phyloP scores from a whole-genome alignment of 2,329 filamentous ascomycete species.

The Fusarium sp. region DNA sequence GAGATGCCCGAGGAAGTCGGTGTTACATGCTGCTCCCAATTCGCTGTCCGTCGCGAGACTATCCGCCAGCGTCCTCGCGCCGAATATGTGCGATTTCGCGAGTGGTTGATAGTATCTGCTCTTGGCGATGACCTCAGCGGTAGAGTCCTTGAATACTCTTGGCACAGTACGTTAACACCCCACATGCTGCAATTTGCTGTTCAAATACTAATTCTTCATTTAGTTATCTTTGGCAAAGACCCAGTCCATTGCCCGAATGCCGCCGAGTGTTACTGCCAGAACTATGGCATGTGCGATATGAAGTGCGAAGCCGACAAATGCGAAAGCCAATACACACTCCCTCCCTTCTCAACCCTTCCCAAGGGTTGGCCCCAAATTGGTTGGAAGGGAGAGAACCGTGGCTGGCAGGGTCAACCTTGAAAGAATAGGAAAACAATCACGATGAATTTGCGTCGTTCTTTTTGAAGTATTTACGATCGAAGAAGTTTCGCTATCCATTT shows the following conservation, averaged over 20 bases:
- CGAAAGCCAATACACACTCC: constrained; percentile 67
- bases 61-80: constrained; percentile 59
- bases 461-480: constrained; percentile 23
- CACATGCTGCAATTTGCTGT: background rate
- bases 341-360: constrained; percentile 67
- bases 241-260: constrained; percentile 70
- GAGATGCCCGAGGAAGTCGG: constrained; percentile 62
- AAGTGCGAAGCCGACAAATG: constrained; percentile 60
- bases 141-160: constrained; percentile 72
- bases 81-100: constrained; percentile 66
- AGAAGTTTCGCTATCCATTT: constrained; percentile 8
- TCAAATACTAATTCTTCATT: constrained; percentile 24
- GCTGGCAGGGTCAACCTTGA: constrained; percentile 42
- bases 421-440: background rate
- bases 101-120: constrained; percentile 69
- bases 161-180: constrained; percentile 65
- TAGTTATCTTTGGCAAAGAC: constrained; percentile 69
- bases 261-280: constrained; percentile 72
- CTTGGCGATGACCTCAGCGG: constrained; percentile 66
- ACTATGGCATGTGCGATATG: constrained; percentile 69
- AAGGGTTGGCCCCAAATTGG: constrained; percentile 66
- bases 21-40: constrained; percentile 73
- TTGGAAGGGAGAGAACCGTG: constrained; percentile 45
- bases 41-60: constrained; percentile 67
- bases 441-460: constrained; percentile 3